Conservation (phyloP, 352 stramenopile genomes). For the Globisporangium barbulae region DNA sequence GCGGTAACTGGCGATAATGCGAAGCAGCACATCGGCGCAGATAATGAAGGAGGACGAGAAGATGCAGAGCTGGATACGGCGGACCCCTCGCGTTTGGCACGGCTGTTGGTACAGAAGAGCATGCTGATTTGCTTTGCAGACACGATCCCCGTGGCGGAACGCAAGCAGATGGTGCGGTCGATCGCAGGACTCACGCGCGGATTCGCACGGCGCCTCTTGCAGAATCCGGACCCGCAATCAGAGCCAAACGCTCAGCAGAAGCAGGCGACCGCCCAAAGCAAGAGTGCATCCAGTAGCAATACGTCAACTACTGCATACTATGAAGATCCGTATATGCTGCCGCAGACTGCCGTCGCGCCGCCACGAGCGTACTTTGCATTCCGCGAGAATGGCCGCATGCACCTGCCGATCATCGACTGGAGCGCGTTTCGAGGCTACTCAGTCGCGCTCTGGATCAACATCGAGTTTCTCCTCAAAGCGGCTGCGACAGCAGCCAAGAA, state of each 20-base stretch:
- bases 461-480: slow-evolving; percentile 26
- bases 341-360: slow-evolving; percentile 28
- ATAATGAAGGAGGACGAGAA: not conserved
- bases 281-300: not conserved
- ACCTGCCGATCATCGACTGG: slow-evolving; percentile 79
- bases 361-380: slow-evolving; percentile 70
- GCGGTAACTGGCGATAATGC: not conserved
- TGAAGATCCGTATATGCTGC: slow-evolving; percentile 34
- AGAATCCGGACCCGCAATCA: slow-evolving; percentile 12
- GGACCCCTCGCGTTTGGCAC: slow-evolving; percentile 17
- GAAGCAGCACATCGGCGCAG: not conserved
- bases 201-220: slow-evolving; percentile 36
- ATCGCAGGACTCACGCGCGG: slow-evolving; percentile 29
- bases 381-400: slow-evolving; percentile 56
- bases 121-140: slow-evolving; percentile 40
- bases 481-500: not conserved
- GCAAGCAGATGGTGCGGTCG: slow-evolving; percentile 27
- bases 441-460: slow-evolving; percentile 69
- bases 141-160: slow-evolving; percentile 16
- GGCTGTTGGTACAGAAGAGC: slow-evolving; percentile 33
- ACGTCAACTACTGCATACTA: not conserved
- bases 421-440: slow-evolving; percentile 75
- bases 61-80: not conserved
- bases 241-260: slow-evolving; percentile 1
- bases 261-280: not conserved